Conservation (phyloP, 306 rosid genomes). For the Cucurbita ficifolia region DNA sequence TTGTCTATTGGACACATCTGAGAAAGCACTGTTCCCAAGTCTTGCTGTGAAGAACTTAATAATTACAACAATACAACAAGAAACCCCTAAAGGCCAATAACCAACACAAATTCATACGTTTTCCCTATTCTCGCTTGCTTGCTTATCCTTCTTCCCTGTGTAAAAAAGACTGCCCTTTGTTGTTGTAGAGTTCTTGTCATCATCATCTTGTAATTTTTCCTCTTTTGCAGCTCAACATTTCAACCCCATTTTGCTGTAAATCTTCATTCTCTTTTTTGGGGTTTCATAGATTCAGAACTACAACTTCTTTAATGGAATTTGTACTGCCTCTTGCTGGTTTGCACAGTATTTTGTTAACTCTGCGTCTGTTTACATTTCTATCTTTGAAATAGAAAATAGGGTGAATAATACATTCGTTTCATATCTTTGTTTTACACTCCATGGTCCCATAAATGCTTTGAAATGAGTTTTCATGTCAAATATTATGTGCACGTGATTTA, state of each 20-base stretch:
- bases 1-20: constrained; percentile 46
- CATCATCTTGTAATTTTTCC: constrained; percentile 5
- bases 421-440: background rate
- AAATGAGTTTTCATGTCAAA: background rate
- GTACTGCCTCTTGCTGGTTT: background rate
- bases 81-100: constrained; percentile 19
- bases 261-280: background rate
- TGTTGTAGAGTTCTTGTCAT: constrained; percentile 49
- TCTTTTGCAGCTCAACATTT: background rate
- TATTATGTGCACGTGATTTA: background rate
- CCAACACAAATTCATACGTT: background rate
- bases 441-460: background rate
- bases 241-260: background rate
- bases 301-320: background rate
- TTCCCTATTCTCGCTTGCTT: constrained; percentile 17
- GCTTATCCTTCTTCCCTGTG: constrained; percentile 1
- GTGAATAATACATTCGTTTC: background rate
- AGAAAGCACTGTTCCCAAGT: constrained; percentile 38
- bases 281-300: background rate
- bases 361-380: background rate
- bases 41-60: constrained; percentile 46
- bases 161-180: constrained; percentile 32
- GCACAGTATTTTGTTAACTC: background rate
- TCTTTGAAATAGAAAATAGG: background rate
- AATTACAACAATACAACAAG: constrained; percentile 65